Base-by-base conservation (phyloP, 2,329 filamentous ascomycete species). In the Beauveria sp. region DNA sequence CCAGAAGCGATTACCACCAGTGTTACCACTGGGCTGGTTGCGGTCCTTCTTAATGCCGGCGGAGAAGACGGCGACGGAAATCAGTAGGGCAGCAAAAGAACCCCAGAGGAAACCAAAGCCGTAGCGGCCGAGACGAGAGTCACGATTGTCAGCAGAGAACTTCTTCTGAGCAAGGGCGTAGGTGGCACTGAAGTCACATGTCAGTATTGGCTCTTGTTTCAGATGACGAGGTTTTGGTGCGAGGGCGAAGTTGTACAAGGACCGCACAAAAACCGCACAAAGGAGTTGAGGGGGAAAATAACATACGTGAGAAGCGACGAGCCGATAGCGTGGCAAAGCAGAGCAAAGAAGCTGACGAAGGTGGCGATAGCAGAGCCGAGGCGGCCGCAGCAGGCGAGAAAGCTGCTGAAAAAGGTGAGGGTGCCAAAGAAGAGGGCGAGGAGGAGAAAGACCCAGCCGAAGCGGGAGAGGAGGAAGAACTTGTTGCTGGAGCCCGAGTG, bases 371-470 rank as follows among this genome's bases (percentile, higher is more conserved):
- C 88, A 8, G 88, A 83, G 51, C 88, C 89, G 1, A 92, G 79
- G 61, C 89, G 85, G 40, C 86, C 86, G 74, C 81, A 90, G 70
- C 88, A 86, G 18, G 89, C 88, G 18, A 92, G 75, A 64, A 91
- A 80, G 65, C 86, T 84, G 12, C 81, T 76, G 74, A 91, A 83
- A 71, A 93, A 85, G 64, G 88, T 84, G 28, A 85, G 61, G 53
- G 84, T 80, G 65, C 84, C 84, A 73, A 96, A 95, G 80, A 96
- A 86, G 43, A 97, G 83, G 20, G 87, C 85, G 66, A 98, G 88
- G 62, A 98, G 79, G 78, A 90, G 90, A 75, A 96, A 95, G 43
- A 93, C 91, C 84, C 93, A 98, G 74, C 91, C 89, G 79, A 97
- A 96, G 46, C 93, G 86, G 78, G 91, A 96, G 71, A 95, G 82